These are phyloP conservation scores for Eugenia klotzschiana DNA, from an alignment of 441 rosid genomes.

Conservation along the genomic window DNA sequence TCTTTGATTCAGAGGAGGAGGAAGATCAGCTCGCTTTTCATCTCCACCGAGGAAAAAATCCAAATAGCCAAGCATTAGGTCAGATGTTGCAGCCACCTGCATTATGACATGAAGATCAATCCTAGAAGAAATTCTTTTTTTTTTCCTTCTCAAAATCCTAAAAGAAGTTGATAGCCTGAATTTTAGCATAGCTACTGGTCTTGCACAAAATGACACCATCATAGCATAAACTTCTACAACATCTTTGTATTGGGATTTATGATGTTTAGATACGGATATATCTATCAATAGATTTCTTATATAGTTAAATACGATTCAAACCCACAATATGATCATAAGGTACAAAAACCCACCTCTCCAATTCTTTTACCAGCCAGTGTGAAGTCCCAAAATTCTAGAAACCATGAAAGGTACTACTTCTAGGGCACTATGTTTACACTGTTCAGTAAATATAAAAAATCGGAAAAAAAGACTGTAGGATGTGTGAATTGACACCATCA, in stretches of 20 bases:
- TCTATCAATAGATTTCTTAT: background rate
- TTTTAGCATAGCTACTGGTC: background rate
- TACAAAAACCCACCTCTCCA: background rate
- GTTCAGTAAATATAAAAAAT: background rate
- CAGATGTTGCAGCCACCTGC: constrained; percentile 92
- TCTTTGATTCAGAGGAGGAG: constrained; percentile 71
- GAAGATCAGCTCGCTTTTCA: constrained; percentile 93
- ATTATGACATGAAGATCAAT: constrained; percentile 1
- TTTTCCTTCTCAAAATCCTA: background rate
- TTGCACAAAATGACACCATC: background rate
- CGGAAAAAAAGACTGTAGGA: background rate
- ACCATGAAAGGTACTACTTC: background rate
- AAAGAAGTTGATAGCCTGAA: background rate
- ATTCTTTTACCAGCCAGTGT: background rate
- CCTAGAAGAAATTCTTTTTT: background rate
- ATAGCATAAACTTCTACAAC: background rate
- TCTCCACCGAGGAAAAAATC: constrained; percentile 99
- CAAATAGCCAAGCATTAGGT: constrained; percentile 86
- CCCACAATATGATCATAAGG: background rate
- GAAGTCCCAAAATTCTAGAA: background rate
- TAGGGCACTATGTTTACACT: background rate
- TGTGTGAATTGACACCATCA: background rate
- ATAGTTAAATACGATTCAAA: background rate
- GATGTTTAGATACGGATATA: background rate
- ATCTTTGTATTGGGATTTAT: background rate